Evolutionary conservation across 345 rosid species (phyloP).

Genomic region (Mangifera indica): DNA sequence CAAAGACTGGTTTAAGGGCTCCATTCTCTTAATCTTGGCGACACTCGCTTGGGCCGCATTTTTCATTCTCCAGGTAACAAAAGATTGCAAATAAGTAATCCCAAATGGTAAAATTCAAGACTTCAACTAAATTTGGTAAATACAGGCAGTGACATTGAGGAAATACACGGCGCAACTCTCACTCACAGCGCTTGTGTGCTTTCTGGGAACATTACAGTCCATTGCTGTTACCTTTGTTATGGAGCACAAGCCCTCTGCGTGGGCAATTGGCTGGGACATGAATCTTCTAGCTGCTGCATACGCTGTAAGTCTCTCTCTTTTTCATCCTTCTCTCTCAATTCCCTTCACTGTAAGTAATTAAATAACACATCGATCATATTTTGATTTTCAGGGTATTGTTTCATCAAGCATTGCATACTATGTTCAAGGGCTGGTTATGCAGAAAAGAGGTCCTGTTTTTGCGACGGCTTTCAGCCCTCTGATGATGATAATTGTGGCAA

Average conservation of each 20-base stretch:
- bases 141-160: conserved; percentile 75
- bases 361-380: not conserved
- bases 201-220: conserved; percentile 79
- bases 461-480: conserved; percentile 94
- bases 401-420: conserved; percentile 91
- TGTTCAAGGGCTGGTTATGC: conserved; percentile 89
- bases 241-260: conserved; percentile 69
- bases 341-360: not conserved
- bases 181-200: conserved; percentile 76
- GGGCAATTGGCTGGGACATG: conserved; percentile 84
- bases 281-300: conserved; percentile 96
- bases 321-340: not conserved
- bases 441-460: conserved; percentile 84
- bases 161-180: conserved; percentile 83
- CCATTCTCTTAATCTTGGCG: conserved; percentile 76
- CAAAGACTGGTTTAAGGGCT: conserved; percentile 68
- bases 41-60: conserved; percentile 88
- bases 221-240: conserved; percentile 70
- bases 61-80: conserved; percentile 69
- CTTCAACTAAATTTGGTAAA: not conserved
- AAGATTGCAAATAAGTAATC: not conserved
- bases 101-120: not conserved
- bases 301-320: conserved; percentile 48
- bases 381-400: conserved; percentile 65
- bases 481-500: conserved; percentile 84